Conservation (phyloP, 176 grass and related monocot genomes). For the Puya raimondii region DNA sequence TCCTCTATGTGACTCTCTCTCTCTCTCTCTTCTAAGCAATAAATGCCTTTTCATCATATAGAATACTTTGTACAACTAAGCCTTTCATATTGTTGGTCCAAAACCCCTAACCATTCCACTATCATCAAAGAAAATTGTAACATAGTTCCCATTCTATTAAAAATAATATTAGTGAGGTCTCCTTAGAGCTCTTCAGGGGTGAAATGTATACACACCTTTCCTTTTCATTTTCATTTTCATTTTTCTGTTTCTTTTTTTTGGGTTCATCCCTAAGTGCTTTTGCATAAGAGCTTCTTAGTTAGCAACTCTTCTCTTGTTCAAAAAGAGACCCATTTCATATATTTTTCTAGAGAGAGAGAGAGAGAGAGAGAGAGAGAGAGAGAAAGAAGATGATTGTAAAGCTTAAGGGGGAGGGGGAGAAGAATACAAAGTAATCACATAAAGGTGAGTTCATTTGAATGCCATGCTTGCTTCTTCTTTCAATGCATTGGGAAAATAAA, state of each 20-base stretch:
- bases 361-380: constrained; percentile 12
- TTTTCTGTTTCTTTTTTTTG: neutral
- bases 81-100: neutral
- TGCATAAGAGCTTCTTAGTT: neutral
- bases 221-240: neutral
- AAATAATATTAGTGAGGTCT: neutral
- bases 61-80: neutral
- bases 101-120: neutral
- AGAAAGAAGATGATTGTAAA: constrained; percentile 20
- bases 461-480: constrained; percentile 31
- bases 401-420: neutral
- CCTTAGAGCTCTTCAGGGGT: neutral
- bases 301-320: too few species aligned
- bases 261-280: neutral
- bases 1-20: neutral
- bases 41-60: neutral
- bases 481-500: constrained; percentile 6
- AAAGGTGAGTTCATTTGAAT: constrained; percentile 19
- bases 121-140: neutral
- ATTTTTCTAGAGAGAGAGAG: too few species aligned
- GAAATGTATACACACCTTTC: neutral
- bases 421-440: constrained; percentile 16
- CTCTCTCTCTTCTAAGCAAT: neutral
- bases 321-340: too few species aligned
- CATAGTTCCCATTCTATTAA: neutral